Evolutionary conservation across 2,329 filamentous ascomycete species (phyloP), one percentile per base, ranked within the genome.

Genomic region (Talaromyces sp.): DNA sequence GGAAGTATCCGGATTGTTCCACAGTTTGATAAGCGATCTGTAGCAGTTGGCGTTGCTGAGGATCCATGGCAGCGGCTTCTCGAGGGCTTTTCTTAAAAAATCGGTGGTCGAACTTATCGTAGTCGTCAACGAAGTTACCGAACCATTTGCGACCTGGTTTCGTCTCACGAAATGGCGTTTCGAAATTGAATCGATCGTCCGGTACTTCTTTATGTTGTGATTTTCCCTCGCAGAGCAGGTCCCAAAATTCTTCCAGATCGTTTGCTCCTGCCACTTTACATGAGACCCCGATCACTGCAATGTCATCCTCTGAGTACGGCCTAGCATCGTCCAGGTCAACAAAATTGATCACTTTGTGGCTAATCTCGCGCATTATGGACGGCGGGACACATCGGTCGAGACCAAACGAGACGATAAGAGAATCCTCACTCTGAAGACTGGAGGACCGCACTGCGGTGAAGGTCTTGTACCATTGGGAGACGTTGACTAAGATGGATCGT

Each of bases 381-480:
- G 73, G 71, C 31, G 77, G 76, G 1, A 79, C 59, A 58, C 69
- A 70, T 31, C 73, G 69, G 48, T 79, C 76, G 1, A 68, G 67
- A 2, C 77, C 78, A 66, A 80, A 78, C 6, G 68, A 68, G n/a
- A 77, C 62, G 31, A 76, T 39, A 3, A 44, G 57, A 11, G 65
- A 31, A 4, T 68, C 52, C 0, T 66, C 60, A 9, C 44, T 25
- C 8, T 63, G 33, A 6, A 66, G 18, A 23, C 18, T 21, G 8
- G 42, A 21, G 42, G 8, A 9, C 7, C 18, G 42, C 18, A 46
- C 18, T 23, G 48, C n/a, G 2, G 25, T 31, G 18, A 35, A 42
- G 3, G 42, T 46, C 9, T 23, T 21, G 21, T 46, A 11, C 33
- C 37, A 39, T 21, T 58, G 55, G 6, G 37, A 28, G 6, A 18